Evolutionary conservation across 257 asterid species (phyloP).

Genomic region (Plantago elongata): DNA sequence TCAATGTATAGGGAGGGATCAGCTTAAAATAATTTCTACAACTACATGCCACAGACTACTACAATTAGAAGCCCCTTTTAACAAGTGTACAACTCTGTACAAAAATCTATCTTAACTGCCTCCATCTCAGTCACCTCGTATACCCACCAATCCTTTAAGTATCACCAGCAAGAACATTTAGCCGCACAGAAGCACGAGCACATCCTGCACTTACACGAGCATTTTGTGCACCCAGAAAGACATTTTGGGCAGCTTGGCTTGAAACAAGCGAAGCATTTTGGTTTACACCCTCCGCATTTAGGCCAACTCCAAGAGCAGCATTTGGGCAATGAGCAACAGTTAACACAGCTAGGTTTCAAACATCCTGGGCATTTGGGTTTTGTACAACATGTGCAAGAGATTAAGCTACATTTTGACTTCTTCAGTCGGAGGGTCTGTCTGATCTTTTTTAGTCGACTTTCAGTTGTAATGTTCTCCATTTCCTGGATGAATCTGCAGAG

Average conservation of each 20-base stretch:
- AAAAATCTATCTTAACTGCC: slow-evolving; percentile 24
- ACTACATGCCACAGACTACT: slow-evolving; percentile 25
- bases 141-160: slow-evolving; percentile 27
- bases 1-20: slow-evolving; percentile 11
- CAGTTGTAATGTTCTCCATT: slow-evolving; percentile 84
- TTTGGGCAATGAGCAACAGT: slow-evolving; percentile 42
- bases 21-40: slow-evolving; percentile 13
- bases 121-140: slow-evolving; percentile 27
- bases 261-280: slow-evolving; percentile 26
- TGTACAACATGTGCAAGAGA: slow-evolving; percentile 46
- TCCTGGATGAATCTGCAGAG: slow-evolving; percentile 76
- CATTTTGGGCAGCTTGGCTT: slow-evolving; percentile 32
- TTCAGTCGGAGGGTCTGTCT: slow-evolving; percentile 35
- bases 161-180: slow-evolving; percentile 61
- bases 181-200: slow-evolving; percentile 47
- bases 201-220: slow-evolving; percentile 48
- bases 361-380: slow-evolving; percentile 46
- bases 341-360: slow-evolving; percentile 19
- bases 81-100: slow-evolving; percentile 49
- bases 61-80: slow-evolving; percentile 24
- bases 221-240: slow-evolving; percentile 38
- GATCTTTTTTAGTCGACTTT: slow-evolving; percentile 56
- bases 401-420: slow-evolving; percentile 27
- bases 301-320: slow-evolving; percentile 31
- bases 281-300: slow-evolving; percentile 35